These are phyloP conservation scores for Kuraishia hungarica DNA, from an alignment of 805 yeast genomes.

Conservation along the genomic window DNA sequence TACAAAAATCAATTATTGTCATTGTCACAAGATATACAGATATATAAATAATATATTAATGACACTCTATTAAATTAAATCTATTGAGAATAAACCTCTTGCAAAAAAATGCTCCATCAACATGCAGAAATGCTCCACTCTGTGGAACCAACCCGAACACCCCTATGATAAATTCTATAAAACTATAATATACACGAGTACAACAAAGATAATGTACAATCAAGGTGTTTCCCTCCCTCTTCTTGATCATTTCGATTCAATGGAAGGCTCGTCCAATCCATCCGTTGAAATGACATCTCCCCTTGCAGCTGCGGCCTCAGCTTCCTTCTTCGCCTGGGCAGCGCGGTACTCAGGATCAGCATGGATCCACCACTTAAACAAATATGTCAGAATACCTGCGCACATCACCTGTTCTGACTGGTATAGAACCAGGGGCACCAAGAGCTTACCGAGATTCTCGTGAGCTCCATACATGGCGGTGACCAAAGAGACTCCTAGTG, in stretches of 20 bases:
- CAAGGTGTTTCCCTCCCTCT: too few species aligned
- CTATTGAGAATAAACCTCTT: too few species aligned
- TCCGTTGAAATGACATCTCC: neutral
- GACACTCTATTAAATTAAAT: too few species aligned
- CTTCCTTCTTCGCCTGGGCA: neutral
- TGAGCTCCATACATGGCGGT: slow-evolving; percentile 64
- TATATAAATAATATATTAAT: too few species aligned
- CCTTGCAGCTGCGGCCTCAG: neutral
- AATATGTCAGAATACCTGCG: slow-evolving; percentile 62
- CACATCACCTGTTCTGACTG: slow-evolving; percentile 83
- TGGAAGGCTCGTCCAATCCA: neutral
- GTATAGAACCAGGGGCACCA: slow-evolving; percentile 78
- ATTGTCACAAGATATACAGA: too few species aligned
- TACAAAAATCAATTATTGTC: too few species aligned
- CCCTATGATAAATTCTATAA: too few species aligned
- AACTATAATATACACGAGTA: too few species aligned
- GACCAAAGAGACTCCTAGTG: slow-evolving; percentile 72
- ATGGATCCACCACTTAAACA: slow-evolving; percentile 65
- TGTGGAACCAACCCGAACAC: too few species aligned
- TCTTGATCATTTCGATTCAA: neutral
- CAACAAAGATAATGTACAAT: too few species aligned
- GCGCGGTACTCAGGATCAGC: slow-evolving; percentile 11
- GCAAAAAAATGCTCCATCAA: too few species aligned
- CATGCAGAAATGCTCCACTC: too few species aligned
- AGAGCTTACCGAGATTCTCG: slow-evolving; percentile 55